Percentiles rank a stretch among this genome's conserved stretches.
Evolutionary conservation across 306 rosid genomes (phyloP).

Genomic region (Hylodesmum podocarpum): DNA sequence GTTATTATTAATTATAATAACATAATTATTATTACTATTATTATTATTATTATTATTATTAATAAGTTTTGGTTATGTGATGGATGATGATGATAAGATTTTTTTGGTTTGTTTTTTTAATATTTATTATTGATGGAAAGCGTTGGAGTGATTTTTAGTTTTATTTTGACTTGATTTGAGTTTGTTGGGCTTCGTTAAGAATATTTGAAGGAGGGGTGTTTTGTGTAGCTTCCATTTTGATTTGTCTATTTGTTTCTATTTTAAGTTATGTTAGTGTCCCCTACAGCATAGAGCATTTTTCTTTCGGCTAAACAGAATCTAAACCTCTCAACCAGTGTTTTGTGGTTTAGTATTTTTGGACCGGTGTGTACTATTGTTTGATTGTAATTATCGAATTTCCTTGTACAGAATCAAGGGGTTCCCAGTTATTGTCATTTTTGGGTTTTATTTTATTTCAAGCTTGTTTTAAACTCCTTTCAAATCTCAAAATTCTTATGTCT

Average conservation of each 20-base stretch:
- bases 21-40: not conserved
- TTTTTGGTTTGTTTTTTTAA: not conserved
- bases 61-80: not conserved
- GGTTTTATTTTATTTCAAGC: not conserved
- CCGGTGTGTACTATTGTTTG: not conserved
- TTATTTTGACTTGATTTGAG: not conserved
- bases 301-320: constrained; percentile 1
- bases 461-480: not conserved
- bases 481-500: not conserved
- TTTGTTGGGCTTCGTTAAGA: not conserved
- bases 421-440: not conserved
- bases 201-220: not conserved
- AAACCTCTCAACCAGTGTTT: not conserved
- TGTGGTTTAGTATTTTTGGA: not conserved
- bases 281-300: not conserved
- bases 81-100: not conserved
- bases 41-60: not conserved
- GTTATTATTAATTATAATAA: not conserved
- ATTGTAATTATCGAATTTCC: not conserved
- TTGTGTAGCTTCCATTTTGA: not conserved
- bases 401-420: not conserved
- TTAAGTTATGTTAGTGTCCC: not conserved
- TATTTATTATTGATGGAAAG: not conserved
- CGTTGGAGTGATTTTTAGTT: not conserved
- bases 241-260: constrained; percentile 26